phyloP scores from a whole-genome alignment of 2,329 filamentous ascomycete species.

The Calonectria montana region DNA sequence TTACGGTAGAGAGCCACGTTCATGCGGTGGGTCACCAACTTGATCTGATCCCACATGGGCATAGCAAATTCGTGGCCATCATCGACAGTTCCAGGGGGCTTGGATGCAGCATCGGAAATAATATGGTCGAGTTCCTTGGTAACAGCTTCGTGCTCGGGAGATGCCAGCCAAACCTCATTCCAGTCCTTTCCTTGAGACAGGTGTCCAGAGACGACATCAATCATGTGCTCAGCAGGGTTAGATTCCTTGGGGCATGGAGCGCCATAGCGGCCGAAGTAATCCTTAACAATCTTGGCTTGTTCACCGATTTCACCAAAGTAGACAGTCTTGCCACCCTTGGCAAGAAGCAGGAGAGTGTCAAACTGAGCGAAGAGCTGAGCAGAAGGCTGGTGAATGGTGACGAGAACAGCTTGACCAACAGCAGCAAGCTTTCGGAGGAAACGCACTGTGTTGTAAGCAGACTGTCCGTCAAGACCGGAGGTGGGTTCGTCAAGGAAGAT shows the following conservation, averaged over 20 bases:
- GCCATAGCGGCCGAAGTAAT: constrained; percentile 76
- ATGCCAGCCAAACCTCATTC: constrained; percentile 78
- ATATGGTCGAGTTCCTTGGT: constrained; percentile 73
- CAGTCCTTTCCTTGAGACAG: constrained; percentile 65
- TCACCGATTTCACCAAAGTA: constrained; percentile 76
- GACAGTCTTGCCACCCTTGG: constrained; percentile 72
- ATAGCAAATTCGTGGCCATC: constrained; percentile 79
- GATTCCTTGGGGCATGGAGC: constrained; percentile 69
- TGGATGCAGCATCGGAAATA: constrained; percentile 63
- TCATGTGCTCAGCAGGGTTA: constrained; percentile 83
- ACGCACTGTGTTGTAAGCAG: constrained; percentile 73
- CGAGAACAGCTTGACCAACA: constrained; percentile 74
- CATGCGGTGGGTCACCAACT: constrained; percentile 72
- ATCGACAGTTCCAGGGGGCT: constrained; percentile 53
- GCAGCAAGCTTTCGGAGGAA: constrained; percentile 75
- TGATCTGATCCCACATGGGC: constrained; percentile 71
- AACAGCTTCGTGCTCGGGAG: constrained; percentile 66
- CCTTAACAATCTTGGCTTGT: constrained; percentile 63
- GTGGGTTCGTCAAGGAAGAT: constrained; percentile 74
- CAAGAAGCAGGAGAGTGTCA: constrained; percentile 72
- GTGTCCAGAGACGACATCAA: constrained; percentile 66
- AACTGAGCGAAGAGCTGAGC: constrained; percentile 75
- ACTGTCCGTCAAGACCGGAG: constrained; percentile 75
- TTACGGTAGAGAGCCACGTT: constrained; percentile 74
- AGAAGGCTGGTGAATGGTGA: constrained; percentile 78